Base-by-base conservation (phyloP, 2,329 filamentous ascomycete species). In the Alternaria brassicae region DNA sequence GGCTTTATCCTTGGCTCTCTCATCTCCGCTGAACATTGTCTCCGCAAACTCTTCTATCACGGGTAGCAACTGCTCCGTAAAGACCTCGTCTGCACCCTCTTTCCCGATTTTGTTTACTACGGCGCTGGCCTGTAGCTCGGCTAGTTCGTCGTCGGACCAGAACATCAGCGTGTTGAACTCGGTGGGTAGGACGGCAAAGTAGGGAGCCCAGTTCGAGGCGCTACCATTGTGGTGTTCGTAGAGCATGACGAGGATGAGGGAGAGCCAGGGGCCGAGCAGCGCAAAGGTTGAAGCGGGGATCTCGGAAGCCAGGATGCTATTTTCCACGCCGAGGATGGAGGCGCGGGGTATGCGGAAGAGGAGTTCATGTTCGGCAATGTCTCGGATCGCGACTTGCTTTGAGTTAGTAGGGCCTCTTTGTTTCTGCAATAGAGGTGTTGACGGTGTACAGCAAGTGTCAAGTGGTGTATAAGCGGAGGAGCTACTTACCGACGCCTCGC, bases 111-210 rank as follows among this genome's bases (percentile, higher is more conserved):
- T 94, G 61, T 85, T 79, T 3, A 88, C 76, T n/a, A 95, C 86
- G 1, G 91, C 86, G 72, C 91, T 93, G 17, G 89, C 91, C 78
- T 94, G 89, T 8, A 97, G 85, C 69, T 89, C 83, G 0, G 81
- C 79, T 3, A 97, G 82, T 75, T 97, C 92, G 1, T 81, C 79
- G 0, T 84, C 81, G 2, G 85, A 81, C 93, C 93, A 97, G 79
- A 93, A 97, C 91, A 97, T 97, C 65, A 94, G 85, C 2, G 92
- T 96, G 75, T 95, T 87, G 72, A 97, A 97, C 30, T 73, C 65
- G 13, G 68, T 60, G 3, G 92, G 92, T 5, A 97, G 83, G 19
- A 96, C 82, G 57, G 88, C 84, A 66, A 96, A 88, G 77, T 97
- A 97, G 0, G 88, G 83, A 64, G 87, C 86, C 93, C 93, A 97